Percentiles rank a stretch among this genome's conserved stretches.
phyloP scores from a whole-genome alignment of 305 asterid species.

The Rubia tinctorum region DNA sequence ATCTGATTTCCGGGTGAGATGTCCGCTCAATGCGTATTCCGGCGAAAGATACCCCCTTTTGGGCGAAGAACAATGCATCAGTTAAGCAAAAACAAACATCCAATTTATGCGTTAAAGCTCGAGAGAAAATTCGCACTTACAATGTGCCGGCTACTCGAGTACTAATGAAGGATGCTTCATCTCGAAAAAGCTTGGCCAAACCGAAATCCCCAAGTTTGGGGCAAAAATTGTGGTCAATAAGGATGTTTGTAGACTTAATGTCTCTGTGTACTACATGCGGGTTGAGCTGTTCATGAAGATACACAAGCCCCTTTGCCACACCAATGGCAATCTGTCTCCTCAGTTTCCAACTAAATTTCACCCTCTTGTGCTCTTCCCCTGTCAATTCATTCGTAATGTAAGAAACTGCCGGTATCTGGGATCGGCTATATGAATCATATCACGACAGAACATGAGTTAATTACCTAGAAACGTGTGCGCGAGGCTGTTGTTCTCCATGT shows the following conservation, averaged over 20 bases:
- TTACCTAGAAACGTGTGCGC: conserved; percentile 53
- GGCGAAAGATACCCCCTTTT: conserved; percentile 82
- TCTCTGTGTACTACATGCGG: conserved; percentile 79
- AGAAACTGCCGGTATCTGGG: neutral
- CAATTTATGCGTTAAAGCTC: neutral
- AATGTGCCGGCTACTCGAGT: conserved; percentile 88
- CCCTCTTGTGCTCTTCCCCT: conserved; percentile 56
- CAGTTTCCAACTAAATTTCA: conserved; percentile 50
- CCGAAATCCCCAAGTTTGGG: conserved; percentile 87
- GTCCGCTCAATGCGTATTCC: conserved; percentile 80
- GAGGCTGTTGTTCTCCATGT: conserved; percentile 73
- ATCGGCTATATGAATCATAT: neutral
- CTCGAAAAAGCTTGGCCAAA: conserved; percentile 61
- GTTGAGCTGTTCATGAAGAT: conserved; percentile 62
- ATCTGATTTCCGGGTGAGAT: conserved; percentile 69
- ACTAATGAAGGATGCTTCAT: conserved; percentile 54
- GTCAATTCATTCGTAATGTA: neutral
- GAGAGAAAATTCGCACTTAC: conserved; percentile 37
- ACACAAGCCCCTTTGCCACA: conserved; percentile 55
- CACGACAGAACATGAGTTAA: neutral
- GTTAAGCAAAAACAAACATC: neutral
- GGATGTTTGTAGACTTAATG: conserved; percentile 74
- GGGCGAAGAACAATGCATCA: conserved; percentile 1
- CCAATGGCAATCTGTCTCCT: conserved; percentile 53
- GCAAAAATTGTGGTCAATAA: conserved; percentile 52